These are phyloP conservation scores for Lasiodiplodia gonubiensis DNA, from an alignment of 2,329 filamentous ascomycete species.

Conservation along the genomic window DNA sequence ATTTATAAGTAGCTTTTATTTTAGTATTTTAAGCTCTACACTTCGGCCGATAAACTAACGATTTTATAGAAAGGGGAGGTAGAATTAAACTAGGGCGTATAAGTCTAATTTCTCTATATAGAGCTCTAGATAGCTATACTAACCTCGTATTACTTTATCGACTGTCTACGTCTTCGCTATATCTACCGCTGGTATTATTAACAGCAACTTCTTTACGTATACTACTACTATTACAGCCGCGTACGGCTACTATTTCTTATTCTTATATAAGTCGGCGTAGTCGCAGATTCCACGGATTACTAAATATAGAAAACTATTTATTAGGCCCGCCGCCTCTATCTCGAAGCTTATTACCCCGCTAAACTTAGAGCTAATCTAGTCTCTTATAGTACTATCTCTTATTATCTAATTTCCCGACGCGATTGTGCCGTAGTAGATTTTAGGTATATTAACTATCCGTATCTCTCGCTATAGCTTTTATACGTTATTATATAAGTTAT, in stretches of 20 bases:
- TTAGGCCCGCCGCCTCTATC: conserved; percentile 38
- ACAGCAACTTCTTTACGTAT: conserved; percentile 34
- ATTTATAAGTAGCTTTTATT: conserved; percentile 37
- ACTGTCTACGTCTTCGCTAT: conserved; percentile 27
- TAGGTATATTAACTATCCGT: conserved; percentile 24
- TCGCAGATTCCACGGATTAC: conserved; percentile 37
- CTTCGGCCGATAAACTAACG: conserved; percentile 36
- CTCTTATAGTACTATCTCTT: neutral
- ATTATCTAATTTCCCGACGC: conserved; percentile 22
- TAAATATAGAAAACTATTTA: conserved; percentile 36
- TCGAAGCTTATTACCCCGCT: conserved; percentile 35
- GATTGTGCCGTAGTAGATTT: conserved; percentile 24
- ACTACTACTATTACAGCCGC: conserved; percentile 35
- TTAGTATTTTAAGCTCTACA: conserved; percentile 36
- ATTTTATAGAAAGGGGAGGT: conserved; percentile 39
- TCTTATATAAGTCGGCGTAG: conserved; percentile 36
- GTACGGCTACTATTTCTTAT: conserved; percentile 35
- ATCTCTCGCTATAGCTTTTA: conserved; percentile 27
- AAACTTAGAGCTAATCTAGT: conserved; percentile 30
- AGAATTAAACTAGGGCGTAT: conserved; percentile 13
- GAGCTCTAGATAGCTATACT: conserved; percentile 28
- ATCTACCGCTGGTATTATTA: conserved; percentile 29
- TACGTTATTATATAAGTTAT: conserved; percentile 28
- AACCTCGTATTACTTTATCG: conserved; percentile 28
- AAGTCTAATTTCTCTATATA: neutral